phyloP scores from a whole-genome alignment of 2,329 filamentous ascomycete genomes.

The Botrytis hyacinthi region DNA sequence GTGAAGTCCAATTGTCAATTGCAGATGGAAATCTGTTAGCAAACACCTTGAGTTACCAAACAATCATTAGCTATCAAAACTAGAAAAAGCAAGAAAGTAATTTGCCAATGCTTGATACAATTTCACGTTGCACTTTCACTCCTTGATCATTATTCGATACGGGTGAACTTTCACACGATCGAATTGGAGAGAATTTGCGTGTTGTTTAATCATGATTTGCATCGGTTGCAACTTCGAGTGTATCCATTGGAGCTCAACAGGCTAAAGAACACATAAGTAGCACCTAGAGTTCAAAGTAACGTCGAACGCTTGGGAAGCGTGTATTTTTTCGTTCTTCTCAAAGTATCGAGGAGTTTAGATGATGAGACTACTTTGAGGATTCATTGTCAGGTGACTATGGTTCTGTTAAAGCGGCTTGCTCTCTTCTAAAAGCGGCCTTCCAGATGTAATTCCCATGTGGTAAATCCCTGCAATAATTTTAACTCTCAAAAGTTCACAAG shows the following conservation, averaged over 20 bases:
- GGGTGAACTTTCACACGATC: not conserved
- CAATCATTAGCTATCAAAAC: not conserved
- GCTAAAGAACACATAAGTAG: not conserved
- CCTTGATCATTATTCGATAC: not conserved
- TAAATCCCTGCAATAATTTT: conserved; percentile 20
- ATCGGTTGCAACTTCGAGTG: not conserved
- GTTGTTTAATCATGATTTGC: not conserved
- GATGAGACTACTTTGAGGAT: not conserved
- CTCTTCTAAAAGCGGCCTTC: not conserved
- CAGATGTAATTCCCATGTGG: not conserved
- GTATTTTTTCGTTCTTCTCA: not conserved
- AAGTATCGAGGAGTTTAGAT: not conserved
- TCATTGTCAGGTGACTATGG: not conserved
- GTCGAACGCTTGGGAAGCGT: not conserved
- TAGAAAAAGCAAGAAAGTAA: not conserved
- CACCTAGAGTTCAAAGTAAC: not conserved
- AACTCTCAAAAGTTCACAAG: not conserved
- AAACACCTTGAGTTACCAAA: not conserved
- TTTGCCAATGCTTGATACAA: not conserved
- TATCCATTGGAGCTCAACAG: not conserved
- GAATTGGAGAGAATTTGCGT: not conserved
- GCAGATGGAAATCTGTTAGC: not conserved
- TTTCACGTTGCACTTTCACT: not conserved
- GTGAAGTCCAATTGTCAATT: not conserved
- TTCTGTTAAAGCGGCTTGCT: not conserved